These are phyloP conservation scores for Penstemon eatonii DNA, from an alignment of 257 asterid species.

Conservation along the genomic window DNA sequence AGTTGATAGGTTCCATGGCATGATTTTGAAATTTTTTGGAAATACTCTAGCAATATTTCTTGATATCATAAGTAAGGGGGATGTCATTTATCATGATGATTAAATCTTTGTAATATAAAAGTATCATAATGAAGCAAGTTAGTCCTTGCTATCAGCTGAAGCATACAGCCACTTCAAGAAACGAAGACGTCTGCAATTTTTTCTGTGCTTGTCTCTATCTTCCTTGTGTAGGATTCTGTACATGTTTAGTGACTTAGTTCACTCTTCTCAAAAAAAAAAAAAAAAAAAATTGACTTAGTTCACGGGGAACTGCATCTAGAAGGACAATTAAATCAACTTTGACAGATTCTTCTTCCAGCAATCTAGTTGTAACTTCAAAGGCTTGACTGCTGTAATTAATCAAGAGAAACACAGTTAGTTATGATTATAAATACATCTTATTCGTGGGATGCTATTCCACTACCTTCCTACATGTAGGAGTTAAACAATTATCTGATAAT, in stretches of 20 bases:
- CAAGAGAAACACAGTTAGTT: neutral
- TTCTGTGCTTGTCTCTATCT: neutral
- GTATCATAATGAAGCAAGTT: neutral
- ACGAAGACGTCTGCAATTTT: neutral
- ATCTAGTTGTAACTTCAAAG: neutral
- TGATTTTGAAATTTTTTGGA: neutral
- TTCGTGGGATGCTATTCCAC: neutral
- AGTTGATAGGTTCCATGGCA: conserved; percentile 10
- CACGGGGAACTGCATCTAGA: neutral
- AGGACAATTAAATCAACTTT: neutral
- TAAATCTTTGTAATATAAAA: neutral
- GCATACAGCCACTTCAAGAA: neutral
- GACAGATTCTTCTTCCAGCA: neutral
- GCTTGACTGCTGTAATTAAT: neutral
- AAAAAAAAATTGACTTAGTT: neutral
- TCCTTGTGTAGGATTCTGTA: neutral
- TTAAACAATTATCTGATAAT: conserved; percentile 15
- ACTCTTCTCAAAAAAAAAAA: too few relatives aligned
- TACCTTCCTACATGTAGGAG: neutral
- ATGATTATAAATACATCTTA: neutral
- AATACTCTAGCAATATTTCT: neutral
- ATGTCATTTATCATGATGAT: conserved; percentile 1
- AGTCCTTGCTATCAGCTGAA: neutral
- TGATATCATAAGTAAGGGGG: neutral
- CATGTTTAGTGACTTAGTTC: neutral